phyloP scores from a whole-genome alignment of 176 grass and related monocot species.

The Areca catechu region DNA sequence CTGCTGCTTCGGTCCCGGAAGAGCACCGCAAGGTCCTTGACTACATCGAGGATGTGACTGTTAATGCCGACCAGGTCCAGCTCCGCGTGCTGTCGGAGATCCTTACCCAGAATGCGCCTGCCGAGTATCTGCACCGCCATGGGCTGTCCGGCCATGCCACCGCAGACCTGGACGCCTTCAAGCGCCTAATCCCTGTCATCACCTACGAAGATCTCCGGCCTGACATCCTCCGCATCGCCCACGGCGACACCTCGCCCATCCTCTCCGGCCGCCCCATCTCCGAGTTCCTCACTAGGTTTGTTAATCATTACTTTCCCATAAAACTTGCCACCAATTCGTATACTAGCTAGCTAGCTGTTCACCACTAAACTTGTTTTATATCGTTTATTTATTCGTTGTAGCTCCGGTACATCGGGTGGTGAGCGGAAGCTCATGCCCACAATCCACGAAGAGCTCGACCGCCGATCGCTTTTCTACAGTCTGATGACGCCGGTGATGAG shows the following conservation, averaged over 20 bases:
- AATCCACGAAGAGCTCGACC: constrained; percentile 71
- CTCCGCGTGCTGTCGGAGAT: constrained; percentile 60
- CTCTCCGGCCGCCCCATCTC: constrained; percentile 75
- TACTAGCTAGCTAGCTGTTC: too few relatives aligned
- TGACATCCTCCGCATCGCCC: constrained; percentile 83
- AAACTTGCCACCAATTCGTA: too few relatives aligned
- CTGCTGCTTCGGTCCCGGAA: constrained; percentile 33
- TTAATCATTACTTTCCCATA: too few relatives aligned
- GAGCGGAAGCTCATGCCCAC: constrained; percentile 95
- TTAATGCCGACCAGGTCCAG: constrained; percentile 71
- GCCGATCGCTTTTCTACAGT: constrained; percentile 66
- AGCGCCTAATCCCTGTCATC: constrained; percentile 62
- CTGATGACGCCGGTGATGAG: constrained; percentile 90
- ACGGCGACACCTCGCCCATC: constrained; percentile 71
- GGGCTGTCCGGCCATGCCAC: constrained; percentile 27
- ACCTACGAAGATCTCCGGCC: constrained; percentile 80
- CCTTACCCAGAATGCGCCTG: constrained; percentile 58
- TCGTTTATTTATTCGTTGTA: constrained; percentile 3
- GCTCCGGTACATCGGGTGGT: constrained; percentile 93
- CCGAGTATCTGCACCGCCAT: constrained; percentile 65
- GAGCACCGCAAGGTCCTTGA: constrained; percentile 67
- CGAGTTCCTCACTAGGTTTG: constrained; percentile 94
- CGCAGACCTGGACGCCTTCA: constrained; percentile 40
- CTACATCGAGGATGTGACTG: constrained; percentile 79
- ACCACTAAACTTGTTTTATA: too few relatives aligned